Evolutionary conservation across 805 yeast genomes (phyloP).

Genomic region (Zygosaccharomyces pseudorouxii): DNA sequence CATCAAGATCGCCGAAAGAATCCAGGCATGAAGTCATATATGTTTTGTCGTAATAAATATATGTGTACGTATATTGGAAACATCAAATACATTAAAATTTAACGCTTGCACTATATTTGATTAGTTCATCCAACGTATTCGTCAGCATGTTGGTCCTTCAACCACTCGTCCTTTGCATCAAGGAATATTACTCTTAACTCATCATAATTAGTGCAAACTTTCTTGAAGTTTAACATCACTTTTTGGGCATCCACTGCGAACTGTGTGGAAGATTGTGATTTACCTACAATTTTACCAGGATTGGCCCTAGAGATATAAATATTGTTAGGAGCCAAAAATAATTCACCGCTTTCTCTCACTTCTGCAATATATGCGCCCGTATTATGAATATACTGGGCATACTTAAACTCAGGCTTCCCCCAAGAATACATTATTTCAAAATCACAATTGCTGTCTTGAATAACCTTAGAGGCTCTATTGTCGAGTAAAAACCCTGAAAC

Average conservation of each 20-base stretch:
- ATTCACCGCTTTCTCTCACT: slow-evolving; percentile 68
- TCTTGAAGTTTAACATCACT: slow-evolving; percentile 65
- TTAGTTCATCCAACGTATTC: slow-evolving; percentile 10
- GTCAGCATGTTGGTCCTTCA: slow-evolving; percentile 33
- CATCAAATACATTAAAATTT: neutral
- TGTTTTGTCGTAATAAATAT: neutral
- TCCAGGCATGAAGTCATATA: slow-evolving; percentile 27
- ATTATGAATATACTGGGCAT: slow-evolving; percentile 83
- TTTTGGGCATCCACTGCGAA: slow-evolving; percentile 59
- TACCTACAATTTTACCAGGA: slow-evolving; percentile 37
- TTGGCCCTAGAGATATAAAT: slow-evolving; percentile 72
- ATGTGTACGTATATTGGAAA: neutral
- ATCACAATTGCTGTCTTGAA: slow-evolving; percentile 43
- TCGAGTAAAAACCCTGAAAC: slow-evolving; percentile 74
- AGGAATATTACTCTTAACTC: slow-evolving; percentile 49
- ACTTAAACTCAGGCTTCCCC: slow-evolving; percentile 81
- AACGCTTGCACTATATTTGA: neutral
- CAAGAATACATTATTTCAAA: slow-evolving; percentile 80
- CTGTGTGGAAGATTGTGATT: slow-evolving; percentile 33
- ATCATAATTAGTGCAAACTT: slow-evolving; percentile 51
- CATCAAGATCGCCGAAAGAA: slow-evolving; percentile 84
- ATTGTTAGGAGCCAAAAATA: slow-evolving; percentile 83
- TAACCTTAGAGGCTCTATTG: slow-evolving; percentile 64
- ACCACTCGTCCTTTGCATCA: slow-evolving; percentile 53
- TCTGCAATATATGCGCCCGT: slow-evolving; percentile 91